These are phyloP conservation scores for Cytospora piceae DNA, from an alignment of 2,329 filamentous ascomycete genomes.

Conservation along the genomic window DNA sequence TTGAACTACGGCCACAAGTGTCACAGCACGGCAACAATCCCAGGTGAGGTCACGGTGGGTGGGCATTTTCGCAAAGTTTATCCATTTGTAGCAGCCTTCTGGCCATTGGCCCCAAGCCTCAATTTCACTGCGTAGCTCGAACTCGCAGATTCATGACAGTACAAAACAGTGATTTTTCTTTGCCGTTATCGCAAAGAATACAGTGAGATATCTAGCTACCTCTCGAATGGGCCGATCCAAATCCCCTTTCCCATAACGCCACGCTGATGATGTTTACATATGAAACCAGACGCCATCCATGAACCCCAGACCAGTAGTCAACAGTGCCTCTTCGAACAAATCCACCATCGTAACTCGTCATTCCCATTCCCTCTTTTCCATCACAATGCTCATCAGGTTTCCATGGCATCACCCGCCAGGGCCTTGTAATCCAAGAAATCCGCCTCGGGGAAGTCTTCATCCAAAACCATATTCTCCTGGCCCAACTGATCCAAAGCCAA, in stretches of 20 bases:
- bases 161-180: constrained; percentile 1
- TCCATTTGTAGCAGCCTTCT: neutral
- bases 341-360: neutral
- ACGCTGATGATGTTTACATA: constrained; percentile 24
- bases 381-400: constrained; percentile 40
- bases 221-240: neutral
- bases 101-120: neutral
- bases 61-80: neutral
- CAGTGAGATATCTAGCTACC: constrained; percentile 6
- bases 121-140: constrained; percentile 13
- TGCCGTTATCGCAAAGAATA: constrained; percentile 1
- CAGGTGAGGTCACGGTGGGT: constrained; percentile 24
- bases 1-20: constrained; percentile 34
- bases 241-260: constrained; percentile 15
- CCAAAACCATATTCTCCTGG: constrained; percentile 53
- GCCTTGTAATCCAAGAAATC: constrained; percentile 59
- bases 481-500: constrained; percentile 35
- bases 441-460: constrained; percentile 69
- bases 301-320: neutral
- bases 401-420: constrained; percentile 41
- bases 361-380: constrained; percentile 36
- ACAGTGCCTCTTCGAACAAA: neutral
- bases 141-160: neutral
- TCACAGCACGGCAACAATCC: neutral
- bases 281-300: constrained; percentile 13